Percentiles rank a stretch among this genome's conserved stretches.
phyloP scores from a whole-genome alignment of 495 filamentous ascomycete species.

The Talaromyces liani region DNA sequence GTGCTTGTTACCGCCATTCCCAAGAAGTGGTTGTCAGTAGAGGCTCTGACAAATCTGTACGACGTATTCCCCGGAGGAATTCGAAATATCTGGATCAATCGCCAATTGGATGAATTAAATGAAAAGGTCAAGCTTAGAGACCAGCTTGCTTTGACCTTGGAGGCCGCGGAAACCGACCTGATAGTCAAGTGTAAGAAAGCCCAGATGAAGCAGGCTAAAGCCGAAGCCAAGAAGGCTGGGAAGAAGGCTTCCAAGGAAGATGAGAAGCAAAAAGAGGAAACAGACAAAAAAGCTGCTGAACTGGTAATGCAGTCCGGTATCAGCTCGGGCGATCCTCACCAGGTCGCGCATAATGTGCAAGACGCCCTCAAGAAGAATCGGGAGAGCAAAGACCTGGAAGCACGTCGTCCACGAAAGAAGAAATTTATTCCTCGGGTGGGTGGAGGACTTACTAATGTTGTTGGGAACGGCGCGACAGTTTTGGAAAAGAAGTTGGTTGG shows the following conservation, averaged over 20 bases:
- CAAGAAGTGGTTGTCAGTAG: constrained; percentile 73
- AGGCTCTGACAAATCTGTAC: constrained; percentile 77
- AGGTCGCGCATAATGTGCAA: constrained; percentile 63
- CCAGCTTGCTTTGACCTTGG: constrained; percentile 61
- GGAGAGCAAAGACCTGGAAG: constrained; percentile 16
- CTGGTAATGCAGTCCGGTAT: constrained; percentile 64
- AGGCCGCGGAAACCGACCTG: constrained; percentile 77
- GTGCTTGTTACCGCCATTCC: constrained; percentile 89
- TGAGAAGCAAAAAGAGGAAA: constrained; percentile 26
- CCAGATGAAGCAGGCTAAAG: constrained; percentile 57
- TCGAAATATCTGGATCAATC: constrained; percentile 93
- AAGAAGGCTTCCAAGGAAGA: constrained; percentile 47
- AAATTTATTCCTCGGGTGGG: constrained; percentile 30
- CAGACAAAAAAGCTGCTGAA: constrained; percentile 49
- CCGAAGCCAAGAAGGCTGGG: constrained; percentile 56
- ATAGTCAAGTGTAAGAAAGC: constrained; percentile 71
- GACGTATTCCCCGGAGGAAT: constrained; percentile 96
- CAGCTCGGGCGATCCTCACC: constrained; percentile 77
- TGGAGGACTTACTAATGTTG: constrained; percentile 21
- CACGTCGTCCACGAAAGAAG: constrained; percentile 7
- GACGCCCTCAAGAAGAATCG: constrained; percentile 51
- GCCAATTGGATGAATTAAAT: constrained; percentile 78
- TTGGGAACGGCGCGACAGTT: constrained; percentile 57
- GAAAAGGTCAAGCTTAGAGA: constrained; percentile 79
- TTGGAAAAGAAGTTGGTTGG: constrained; percentile 48